Base-by-base conservation (phyloP, 805 yeast species). In the Metschnikowia picachoensis region DNA sequence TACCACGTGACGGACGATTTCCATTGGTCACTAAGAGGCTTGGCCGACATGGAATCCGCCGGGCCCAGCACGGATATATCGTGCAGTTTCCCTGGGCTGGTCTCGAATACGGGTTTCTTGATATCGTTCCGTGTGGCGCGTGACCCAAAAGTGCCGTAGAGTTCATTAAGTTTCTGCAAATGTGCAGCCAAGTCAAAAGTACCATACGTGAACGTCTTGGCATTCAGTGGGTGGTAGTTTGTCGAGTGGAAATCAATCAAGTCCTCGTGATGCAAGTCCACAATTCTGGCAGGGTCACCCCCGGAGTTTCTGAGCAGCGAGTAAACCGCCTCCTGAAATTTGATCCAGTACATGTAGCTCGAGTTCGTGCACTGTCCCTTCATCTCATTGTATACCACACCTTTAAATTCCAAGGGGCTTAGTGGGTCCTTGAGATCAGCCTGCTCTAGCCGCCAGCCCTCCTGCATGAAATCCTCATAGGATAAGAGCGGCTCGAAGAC, bases 361-460 rank as follows among this genome's bases (percentile, higher is more conserved):
- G 96, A 79, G 63, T 89, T 92, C 0, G 96, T 86, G 60, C 88
- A 80, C 66, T 92, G 97, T 8, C 99, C 99, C 66, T 94, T 94
- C 99, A 94, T 94, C 68, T 94, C 99, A 62, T 94, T 94, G 64
- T 87, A 94, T 2, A 94, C 99, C 30, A 94, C 99, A 38, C 99
- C 99, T 65, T 94, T 94, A 65, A 89, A 88, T 4, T 71, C 72
- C 35, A 94, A 60, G 1, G 88, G 86, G 12, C 87, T 74, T 0
- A 57, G 48, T 13, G 70, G 68, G 60, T 91, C 90, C 7, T 74
- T 64, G 6, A 81, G 65, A 43, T 73, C 75, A 43, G 77, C 78
- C 54, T 88, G 80, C 64, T 94, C 99, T 34, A 94, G 69, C 61
- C 99, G 81, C 99, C 99, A 94, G 32, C 99, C 99, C 68, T 94